Evolutionary conservation across 2,329 filamentous ascomycete species (phyloP), one percentile per base, ranked within the genome.

Genomic region (Ascocoryne sarcoides): DNA sequence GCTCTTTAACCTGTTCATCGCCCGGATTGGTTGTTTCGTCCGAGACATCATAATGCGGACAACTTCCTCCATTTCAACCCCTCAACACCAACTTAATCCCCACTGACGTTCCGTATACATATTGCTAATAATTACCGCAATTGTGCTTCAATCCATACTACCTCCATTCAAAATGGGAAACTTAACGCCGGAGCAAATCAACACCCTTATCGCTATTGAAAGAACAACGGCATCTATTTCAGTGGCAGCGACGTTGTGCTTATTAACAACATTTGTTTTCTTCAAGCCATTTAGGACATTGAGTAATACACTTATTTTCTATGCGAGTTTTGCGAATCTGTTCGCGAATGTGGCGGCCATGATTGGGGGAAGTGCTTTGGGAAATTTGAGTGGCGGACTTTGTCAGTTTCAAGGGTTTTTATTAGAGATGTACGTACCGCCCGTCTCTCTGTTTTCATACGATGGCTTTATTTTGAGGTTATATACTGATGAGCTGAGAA

Each of bases 391-490:
- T 37, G 43, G 47, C 3, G 46, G 47, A 10, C 26, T 56, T 8
- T 81, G 85, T 55, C 80, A 86, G 56, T 73, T 86, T 19, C 86
- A 94, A 55, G 84, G 67, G 0, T 84, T 89, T 48, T 61, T 93
- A n/a, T 82, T 93, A 45, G 84, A 93, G 59, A 85, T 84, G 86
- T 56, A 36, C 45, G 49, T 34, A 3, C 2, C 8, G 32, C 10
- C 15, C n/a, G n/a, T n/a, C n/a, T 26, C 23, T 26, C 23, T 7
- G 7, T 26, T 26, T 26, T 26, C 23, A 26, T 12, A n/a, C n/a
- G n/a, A n/a, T n/a, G n/a, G n/a, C n/a, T n/a, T n/a, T n/a, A n/a
- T n/a, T n/a, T n/a, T n/a, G n/a, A n/a, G n/a, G n/a, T n/a, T n/a
- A n/a, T n/a, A n/a, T n/a, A n/a, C n/a, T n/a, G n/a, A n/a, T n/a